A percentile compares a stretch with the other conserved stretches of the same genome.
Conservation (phyloP, 1,139 yeast species). For the Pichia kudriavzevii region DNA sequence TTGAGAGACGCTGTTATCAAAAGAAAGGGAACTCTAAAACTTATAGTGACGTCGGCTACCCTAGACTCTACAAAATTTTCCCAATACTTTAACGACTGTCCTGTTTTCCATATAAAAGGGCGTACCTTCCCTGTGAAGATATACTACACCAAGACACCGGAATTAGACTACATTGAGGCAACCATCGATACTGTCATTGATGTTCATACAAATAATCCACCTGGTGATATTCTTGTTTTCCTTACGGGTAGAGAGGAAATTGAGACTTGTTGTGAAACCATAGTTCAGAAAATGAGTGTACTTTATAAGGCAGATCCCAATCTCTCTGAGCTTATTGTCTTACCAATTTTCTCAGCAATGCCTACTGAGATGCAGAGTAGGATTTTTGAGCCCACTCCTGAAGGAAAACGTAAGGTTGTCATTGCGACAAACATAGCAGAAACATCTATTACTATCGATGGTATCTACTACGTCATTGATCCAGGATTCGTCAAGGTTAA, state of each 20-base stretch:
- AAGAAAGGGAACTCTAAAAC: constrained; percentile 64
- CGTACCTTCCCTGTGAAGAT: constrained; percentile 85
- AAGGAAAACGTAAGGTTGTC: constrained; percentile 62
- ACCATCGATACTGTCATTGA: constrained; percentile 76
- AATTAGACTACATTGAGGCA: constrained; percentile 76
- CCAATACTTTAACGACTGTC: constrained; percentile 67
- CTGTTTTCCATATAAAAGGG: constrained; percentile 79
- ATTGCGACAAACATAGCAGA: constrained; percentile 79
- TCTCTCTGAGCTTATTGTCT: constrained; percentile 58
- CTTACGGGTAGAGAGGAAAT: constrained; percentile 90
- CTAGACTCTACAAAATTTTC: constrained; percentile 81
- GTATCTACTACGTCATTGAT: constrained; percentile 67
- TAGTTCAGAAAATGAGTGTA: constrained; percentile 58
- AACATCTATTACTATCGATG: constrained; percentile 76
- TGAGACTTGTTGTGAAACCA: constrained; percentile 77
- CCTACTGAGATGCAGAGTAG: constrained; percentile 69
- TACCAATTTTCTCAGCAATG: constrained; percentile 82
- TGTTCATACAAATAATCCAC: constrained; percentile 68
- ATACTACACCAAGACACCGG: constrained; percentile 71
- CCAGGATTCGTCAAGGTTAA: constrained; percentile 77
- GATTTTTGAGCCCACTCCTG: constrained; percentile 70
- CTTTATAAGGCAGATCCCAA: constrained; percentile 44
- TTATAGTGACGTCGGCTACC: constrained; percentile 90
- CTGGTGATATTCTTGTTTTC: constrained; percentile 79
- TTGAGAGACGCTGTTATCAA: constrained; percentile 59